phyloP scores from a whole-genome alignment of 345 rosid genomes.

The Hibiscus mutabilis region DNA sequence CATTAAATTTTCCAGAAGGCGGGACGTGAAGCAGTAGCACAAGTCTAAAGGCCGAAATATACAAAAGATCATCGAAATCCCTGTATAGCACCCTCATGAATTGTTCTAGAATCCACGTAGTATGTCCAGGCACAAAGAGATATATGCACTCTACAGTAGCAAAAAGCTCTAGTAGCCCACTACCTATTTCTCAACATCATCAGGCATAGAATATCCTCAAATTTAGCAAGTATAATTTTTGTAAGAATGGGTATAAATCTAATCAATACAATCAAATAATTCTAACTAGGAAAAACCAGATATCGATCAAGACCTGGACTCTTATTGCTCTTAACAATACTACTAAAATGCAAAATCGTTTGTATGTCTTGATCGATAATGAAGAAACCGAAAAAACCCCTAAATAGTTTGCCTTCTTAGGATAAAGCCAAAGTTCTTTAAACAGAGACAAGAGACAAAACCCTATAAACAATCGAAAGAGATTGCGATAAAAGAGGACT shows the following conservation, averaged over 20 bases:
- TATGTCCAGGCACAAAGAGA: neutral
- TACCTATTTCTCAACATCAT: neutral
- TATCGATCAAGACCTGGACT: neutral
- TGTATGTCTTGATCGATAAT: no score
- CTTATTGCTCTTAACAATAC: neutral
- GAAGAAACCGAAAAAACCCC: no score
- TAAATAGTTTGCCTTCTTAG: no score
- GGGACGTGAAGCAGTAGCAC: neutral
- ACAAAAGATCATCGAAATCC: no score
- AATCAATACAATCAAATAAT: neutral
- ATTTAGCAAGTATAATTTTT: neutral
- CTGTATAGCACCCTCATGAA: no score
- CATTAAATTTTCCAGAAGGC: neutral
- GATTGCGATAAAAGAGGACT: constrained; percentile 1
- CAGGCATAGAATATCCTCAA: neutral
- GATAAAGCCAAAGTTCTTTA: neutral
- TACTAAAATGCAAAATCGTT: neutral
- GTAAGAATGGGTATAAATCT: neutral
- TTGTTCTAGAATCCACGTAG: no score
- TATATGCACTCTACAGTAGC: neutral
- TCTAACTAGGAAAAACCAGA: neutral
- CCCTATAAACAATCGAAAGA: constrained; percentile 1
- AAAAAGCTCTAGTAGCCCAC: no score
- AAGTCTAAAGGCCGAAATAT: neutral
- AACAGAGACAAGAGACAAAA: neutral